Conservation (phyloP, 164 flowering plant genomes). For the Tetrastigma voinierianum region DNA sequence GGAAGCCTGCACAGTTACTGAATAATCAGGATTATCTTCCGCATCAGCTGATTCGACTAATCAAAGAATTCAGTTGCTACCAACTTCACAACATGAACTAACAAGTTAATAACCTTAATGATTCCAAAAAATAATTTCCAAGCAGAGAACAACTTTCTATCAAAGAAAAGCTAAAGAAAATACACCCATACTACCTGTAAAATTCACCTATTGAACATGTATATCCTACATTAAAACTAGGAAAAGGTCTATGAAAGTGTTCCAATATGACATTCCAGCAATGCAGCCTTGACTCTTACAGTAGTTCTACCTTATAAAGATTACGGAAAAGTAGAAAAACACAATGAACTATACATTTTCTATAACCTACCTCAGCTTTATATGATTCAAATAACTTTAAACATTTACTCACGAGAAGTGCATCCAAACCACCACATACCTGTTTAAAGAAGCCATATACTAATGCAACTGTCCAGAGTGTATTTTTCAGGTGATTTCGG, state of each 20-base stretch:
- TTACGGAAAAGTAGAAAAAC: not conserved
- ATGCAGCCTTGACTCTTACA: not conserved
- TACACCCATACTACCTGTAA: no score
- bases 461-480: slow-evolving; percentile 89
- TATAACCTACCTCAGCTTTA: no score
- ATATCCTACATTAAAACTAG: not conserved
- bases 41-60: not conserved
- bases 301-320: not conserved
- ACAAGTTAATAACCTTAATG: not conserved
- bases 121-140: not conserved
- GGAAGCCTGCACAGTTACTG: not conserved
- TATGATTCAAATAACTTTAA: no score
- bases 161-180: not conserved
- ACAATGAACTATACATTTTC: not conserved
- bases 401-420: not conserved
- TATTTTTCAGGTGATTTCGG: slow-evolving; percentile 70
- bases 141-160: not conserved
- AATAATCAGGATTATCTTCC: not conserved
- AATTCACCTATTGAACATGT: not conserved
- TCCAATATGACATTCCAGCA: not conserved
- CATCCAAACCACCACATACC: slow-evolving; percentile 34
- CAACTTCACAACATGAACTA: not conserved
- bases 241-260: not conserved
- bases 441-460: slow-evolving; percentile 95
- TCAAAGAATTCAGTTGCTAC: not conserved